Percentiles rank a stretch among this genome's conserved stretches.
These are phyloP conservation scores for Spathaspora hagerdaliae DNA, from an alignment of 805 yeast species.

Conservation along the genomic window DNA sequence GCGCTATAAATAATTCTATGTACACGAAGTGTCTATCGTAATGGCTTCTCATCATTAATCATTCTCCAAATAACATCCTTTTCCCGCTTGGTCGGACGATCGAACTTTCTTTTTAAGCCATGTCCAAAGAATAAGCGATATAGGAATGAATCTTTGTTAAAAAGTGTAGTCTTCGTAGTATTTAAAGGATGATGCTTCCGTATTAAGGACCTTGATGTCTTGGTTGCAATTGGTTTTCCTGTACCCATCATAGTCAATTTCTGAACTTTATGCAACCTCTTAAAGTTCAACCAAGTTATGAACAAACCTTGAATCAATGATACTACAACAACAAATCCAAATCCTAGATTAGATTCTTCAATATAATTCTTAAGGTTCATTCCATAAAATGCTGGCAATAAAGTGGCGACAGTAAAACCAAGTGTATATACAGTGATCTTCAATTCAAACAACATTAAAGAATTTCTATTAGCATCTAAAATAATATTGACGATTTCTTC, in stretches of 20 bases:
- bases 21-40: slow-evolving; percentile 3
- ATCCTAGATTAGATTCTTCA: slow-evolving; percentile 65
- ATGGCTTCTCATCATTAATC: slow-evolving; percentile 29
- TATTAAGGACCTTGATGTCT: too few species aligned
- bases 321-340: slow-evolving; percentile 49
- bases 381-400: slow-evolving; percentile 85
- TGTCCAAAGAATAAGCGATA: slow-evolving; percentile 24
- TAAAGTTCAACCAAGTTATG: slow-evolving; percentile 54
- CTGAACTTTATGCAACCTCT: slow-evolving; percentile 57
- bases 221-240: not conserved
- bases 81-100: slow-evolving; percentile 33
- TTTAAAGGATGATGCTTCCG: not conserved
- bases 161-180: not conserved
- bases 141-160: not conserved
- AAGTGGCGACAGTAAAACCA: slow-evolving; percentile 81
- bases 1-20: slow-evolving; percentile 1
- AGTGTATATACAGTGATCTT: slow-evolving; percentile 79
- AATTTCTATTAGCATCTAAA: slow-evolving; percentile 85
- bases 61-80: slow-evolving; percentile 40
- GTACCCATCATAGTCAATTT: slow-evolving; percentile 56
- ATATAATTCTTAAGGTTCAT: slow-evolving; percentile 79
- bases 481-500: slow-evolving; percentile 92
- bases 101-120: slow-evolving; percentile 17
- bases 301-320: slow-evolving; percentile 52
- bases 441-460: slow-evolving; percentile 81